Conservation (phyloP, 805 yeast genomes). For the Hanseniaspora nectarophila region DNA sequence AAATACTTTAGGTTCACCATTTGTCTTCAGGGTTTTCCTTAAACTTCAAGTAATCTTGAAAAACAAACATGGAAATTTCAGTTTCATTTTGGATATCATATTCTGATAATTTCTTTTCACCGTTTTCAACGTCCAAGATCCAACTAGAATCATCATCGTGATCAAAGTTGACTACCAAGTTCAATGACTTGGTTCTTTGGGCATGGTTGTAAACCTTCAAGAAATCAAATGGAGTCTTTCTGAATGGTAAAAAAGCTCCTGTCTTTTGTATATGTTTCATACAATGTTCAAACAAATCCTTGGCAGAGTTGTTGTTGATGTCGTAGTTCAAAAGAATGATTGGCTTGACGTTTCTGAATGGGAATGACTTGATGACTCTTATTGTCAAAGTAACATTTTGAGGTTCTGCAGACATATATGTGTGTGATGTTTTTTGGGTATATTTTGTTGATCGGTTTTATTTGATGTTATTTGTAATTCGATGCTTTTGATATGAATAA, state of each 20-base stretch:
- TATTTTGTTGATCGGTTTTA: neutral
- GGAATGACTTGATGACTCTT: constrained; percentile 81
- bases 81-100: constrained; percentile 75
- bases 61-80: constrained; percentile 72
- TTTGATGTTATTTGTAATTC: neutral
- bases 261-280: constrained; percentile 38
- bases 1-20: constrained; percentile 42
- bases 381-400: constrained; percentile 48
- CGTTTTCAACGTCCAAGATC: constrained; percentile 39
- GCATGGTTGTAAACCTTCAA: constrained; percentile 87
- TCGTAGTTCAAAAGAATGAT: constrained; percentile 58
- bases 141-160: constrained; percentile 56
- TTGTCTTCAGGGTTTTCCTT: constrained; percentile 80
- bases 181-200: constrained; percentile 87
- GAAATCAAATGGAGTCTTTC: constrained; percentile 62
- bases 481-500: no score
- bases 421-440: neutral
- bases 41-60: constrained; percentile 51
- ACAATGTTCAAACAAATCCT: constrained; percentile 46
- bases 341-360: constrained; percentile 77
- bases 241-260: constrained; percentile 68
- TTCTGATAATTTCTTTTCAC: constrained; percentile 34
- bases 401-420: constrained; percentile 1
- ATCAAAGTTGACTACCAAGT: constrained; percentile 79
- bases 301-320: constrained; percentile 55